Evolutionary conservation across 345 rosid species (phyloP), one percentile per base, ranked within the genome.

Genomic region (Eucalyptus sp.): DNA sequence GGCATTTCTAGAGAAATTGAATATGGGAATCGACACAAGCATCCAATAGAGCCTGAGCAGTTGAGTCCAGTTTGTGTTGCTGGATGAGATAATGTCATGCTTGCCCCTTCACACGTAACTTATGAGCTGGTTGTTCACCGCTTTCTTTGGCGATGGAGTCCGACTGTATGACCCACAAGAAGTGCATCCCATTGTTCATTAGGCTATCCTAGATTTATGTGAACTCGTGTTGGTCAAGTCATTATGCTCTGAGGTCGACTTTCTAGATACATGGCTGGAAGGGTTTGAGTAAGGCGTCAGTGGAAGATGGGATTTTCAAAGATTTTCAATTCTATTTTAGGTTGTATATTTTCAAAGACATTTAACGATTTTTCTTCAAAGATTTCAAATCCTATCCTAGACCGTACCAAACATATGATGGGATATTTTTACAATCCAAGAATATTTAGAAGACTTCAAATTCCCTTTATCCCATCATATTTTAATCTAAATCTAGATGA

Each of bases 401-500:
- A 51, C 3, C 20, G 5, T 52, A 52, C 25, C 58, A 52, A 52
- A 52, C 58, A 52, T 20, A 7, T 52, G 25, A 52, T 52, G 4
- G 5, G 58, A 52, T 52, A 20, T 52, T 52, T 52, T 52, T 52
- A 52, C 58, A 52, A 52, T 52, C 25, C 58, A 52, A 52, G 25
- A 52, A 52, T 52, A 52, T 52, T 0, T 20, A 52, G 25, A 18
- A 25, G 58, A 20, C 58, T 52, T 52, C 10, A 52, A 3, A 52
- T 52, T 52, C 10, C 10, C 58, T 52, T 18, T 52, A 20, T 52
- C 10, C 58, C 8, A 20, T 52, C 10, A 8, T 18, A 52, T 52
- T 52, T 52, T 52, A 52, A 52, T 52, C 0, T 18, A 4, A 18
- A 18, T 52, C 20, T 4, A 7, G 2, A 18, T 3, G 0, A 51